Evolutionary conservation across 1,139 yeast species (phyloP).

Genomic region (Debaryomycetaceae sp.): DNA sequence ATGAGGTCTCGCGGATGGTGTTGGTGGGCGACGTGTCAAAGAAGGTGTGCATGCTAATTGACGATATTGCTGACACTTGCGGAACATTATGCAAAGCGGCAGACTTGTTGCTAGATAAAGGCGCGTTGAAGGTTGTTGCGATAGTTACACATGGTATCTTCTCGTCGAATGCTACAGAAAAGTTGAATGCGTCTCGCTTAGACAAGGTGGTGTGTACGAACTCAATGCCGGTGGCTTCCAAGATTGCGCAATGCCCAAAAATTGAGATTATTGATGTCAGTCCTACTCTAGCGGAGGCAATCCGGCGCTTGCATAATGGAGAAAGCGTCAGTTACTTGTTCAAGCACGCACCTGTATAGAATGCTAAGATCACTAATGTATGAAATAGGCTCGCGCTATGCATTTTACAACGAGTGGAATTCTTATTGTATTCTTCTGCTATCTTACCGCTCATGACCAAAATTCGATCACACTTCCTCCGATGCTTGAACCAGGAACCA

Average conservation of each 20-base stretch:
- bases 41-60: conserved; percentile 61
- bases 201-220: conserved; percentile 63
- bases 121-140: conserved; percentile 67
- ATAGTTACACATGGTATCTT: conserved; percentile 75
- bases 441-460: neutral
- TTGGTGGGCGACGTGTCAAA: conserved; percentile 68
- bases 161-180: conserved; percentile 59
- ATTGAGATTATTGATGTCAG: conserved; percentile 62
- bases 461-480: conserved; percentile 14
- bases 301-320: conserved; percentile 80
- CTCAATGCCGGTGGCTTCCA: conserved; percentile 58
- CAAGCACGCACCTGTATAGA: conserved; percentile 41
- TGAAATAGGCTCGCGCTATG: neutral
- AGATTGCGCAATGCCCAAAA: conserved; percentile 36
- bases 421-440: too few species aligned
- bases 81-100: conserved; percentile 75
- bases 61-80: conserved; percentile 82
- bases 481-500: conserved; percentile 43
- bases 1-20: conserved; percentile 68
- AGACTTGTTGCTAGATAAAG: conserved; percentile 45
- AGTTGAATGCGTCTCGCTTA: conserved; percentile 45
- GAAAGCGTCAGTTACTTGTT: conserved; percentile 89
- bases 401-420: too few species aligned
- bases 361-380: neutral
- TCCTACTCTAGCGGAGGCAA: conserved; percentile 68